Base-by-base conservation (phyloP, 1,284 basidiomycete genomes). In the Leccinum griseonigrum region DNA sequence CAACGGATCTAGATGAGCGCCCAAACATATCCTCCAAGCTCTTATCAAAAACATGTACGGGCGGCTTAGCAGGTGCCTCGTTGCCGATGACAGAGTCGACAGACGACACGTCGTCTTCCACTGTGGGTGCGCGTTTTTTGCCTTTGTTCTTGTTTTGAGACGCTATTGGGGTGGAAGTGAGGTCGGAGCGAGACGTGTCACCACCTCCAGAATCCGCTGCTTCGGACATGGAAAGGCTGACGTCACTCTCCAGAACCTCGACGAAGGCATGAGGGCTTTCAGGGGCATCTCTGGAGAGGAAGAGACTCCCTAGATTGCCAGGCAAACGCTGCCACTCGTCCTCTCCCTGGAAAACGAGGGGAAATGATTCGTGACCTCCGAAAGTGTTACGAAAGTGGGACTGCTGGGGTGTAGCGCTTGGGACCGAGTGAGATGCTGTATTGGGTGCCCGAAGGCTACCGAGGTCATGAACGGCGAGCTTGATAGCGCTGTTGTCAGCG, bases 301-400 rank as follows among this genome's bases (percentile, higher is more conserved):
- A 80, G 9, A 81, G 66, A 38, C 71, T 75, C 54, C 75, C 74
- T 2, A 79, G 55, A 56, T 26, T 66, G n/a, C 74, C 72, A 26
- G 80, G 75, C 34, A 82, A 71, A 56, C 76, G 77, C 67, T 89
- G 84, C 89, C 89, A 91, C 34, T 86, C 88, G 54, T 85, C 85
- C 26, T 86, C 86, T 40, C 85, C 71, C 48, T 86, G 85, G 63
- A 86, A 83, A 40, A 80, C 69, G 60, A 75, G 52, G 26, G 73
- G 74, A 1, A 79, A 51, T 65, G 76, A 63, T 32, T 76, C 77
- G 36, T 76, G 68, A 28, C 81, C 81, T 63, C 71, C 71, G 58
- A 88, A 87, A 1, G 85, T 86, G 68, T 88, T 85, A 63, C 85
- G 82, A 65, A 79, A 71, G 58, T 66, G 63, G n/a, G 67, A 61